Evolutionary conservation across 208 protist genomes (phyloP), one percentile per base, ranked within the genome.

Genomic region (Tritrichomonas musculus): DNA sequence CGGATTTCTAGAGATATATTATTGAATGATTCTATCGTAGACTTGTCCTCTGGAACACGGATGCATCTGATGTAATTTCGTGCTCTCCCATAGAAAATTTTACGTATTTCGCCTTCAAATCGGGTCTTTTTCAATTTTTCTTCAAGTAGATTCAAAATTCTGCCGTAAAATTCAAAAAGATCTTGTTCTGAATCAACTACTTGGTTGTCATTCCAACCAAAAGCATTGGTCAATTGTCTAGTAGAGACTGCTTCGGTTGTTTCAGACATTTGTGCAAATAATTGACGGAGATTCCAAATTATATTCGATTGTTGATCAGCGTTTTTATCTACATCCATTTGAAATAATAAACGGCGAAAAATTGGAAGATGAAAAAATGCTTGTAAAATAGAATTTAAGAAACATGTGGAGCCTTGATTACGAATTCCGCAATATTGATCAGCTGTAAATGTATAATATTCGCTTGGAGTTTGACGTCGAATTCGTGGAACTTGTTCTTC

Each of bases 321-420:
- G 27, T 44, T 44, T 9, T 4, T 1, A 44, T 77, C 25, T 27
- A 77, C 69, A 9, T 77, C 33, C 69, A 82, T 75, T 77, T 50
- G 60, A 92, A 72, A 49, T 5, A 66, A 4, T 33, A 84, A 17
- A 4, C 73, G 2, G 36, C 92, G 73, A 25, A 97, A 97, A 22
- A 93, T 93, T 47, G 94, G 92, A 27, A 96, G 96, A 84, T 97
- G 96, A 94, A 94, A 97, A 0, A 98, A 94, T 9, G 96, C 94
- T 92, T 98, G 97, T 41, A 98, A 94, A 2, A 98, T 92, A 2
- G 96, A 97, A 94, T 98, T 98, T 95, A 98, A 96, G 94, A 98
- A 98, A 94, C 97, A 98, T 60, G 97, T 98, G 20, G 97, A 97
- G 36, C 97, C 97, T 95, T 97, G 97, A 93, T 98, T 98, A 64